Evolutionary conservation across 1,284 basidiomycete genomes (phyloP), one percentile per base, ranked within the genome.

Genomic region (Cerrena zonata): DNA sequence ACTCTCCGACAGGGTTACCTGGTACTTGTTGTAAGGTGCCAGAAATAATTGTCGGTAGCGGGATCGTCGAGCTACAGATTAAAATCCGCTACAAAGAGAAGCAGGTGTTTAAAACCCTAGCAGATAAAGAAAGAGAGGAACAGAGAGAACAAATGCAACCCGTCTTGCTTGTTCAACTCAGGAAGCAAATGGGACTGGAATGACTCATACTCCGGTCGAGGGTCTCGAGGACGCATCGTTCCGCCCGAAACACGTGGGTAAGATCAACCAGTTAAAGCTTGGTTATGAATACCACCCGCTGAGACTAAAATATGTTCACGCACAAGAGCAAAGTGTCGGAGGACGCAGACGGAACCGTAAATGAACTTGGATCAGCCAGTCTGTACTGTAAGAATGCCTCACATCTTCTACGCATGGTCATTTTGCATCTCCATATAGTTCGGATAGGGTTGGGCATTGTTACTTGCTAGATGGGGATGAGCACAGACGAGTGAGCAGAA

Each of bases 351-450:
- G 87, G 77, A 98, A 97, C 61, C 93, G 91, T 58, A 84, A 79
- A 68, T 99, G 95, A 21, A 97, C 89, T 71, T 98, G 94, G 58
- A 99, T 87, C 53, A 99, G 79, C 96, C 95, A 98, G 75, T 99
- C 95, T 55, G n/a, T n/a, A n/a, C n/a, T n/a, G 89, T 88, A 27
- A 99, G 81, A 57, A 97, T 91, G 15, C 89, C 89, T 21, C 94
- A 90, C 91, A 95, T 94, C 51, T 84, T 84, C 93, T 93, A 96
- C 2, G 87, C 86, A 27, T 96, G 79, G 60, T 94, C 91, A 61
- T 86, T 88, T 69, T 97, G 94, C 58, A 77, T 83, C 37, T 87
- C 79, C 90, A 96, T 96, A 69, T 96, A 96, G 58, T 87, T 80
- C 0, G 91, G 83, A 61, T n/a, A n/a, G n/a, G n/a, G n/a, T 91